A percentile compares a stretch with the other conserved stretches of the same genome.
Conservation (phyloP, 1,284 basidiomycete genomes). For the Cutaneotrichosporon cutaneum region DNA sequence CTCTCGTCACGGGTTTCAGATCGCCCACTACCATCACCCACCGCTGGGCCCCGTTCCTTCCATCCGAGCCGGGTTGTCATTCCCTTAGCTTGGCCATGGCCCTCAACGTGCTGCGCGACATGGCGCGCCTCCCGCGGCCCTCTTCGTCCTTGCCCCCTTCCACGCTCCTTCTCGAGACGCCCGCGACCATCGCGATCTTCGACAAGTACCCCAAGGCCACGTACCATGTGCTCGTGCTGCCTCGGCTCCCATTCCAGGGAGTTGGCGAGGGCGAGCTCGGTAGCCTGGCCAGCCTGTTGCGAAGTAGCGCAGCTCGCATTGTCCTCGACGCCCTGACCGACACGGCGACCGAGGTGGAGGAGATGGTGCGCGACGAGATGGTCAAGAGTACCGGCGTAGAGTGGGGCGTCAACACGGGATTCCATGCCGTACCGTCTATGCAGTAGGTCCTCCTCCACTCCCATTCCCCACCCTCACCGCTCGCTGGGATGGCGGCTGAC, state of each 20-base stretch:
- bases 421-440: conserved; percentile 74
- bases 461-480: too few relatives aligned
- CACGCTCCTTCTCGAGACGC: conserved; percentile 63
- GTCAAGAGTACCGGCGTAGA: conserved; percentile 67
- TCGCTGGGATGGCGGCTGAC: too few relatives aligned
- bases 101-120: conserved; percentile 62
- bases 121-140: conserved; percentile 61
- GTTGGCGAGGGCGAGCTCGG: conserved; percentile 54
- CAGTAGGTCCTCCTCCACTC: conserved; percentile 45
- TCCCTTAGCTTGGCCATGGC: not conserved
- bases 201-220: conserved; percentile 81
- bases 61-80: too few relatives aligned
- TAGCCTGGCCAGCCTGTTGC: conserved; percentile 64
- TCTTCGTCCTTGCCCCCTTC: conserved; percentile 59
- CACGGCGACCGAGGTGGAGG: conserved; percentile 60
- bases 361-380: conserved; percentile 79
- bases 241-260: conserved; percentile 56
- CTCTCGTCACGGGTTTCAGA: too few relatives aligned
- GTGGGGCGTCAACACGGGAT: conserved; percentile 79
- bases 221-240: conserved; percentile 79
- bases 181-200: conserved; percentile 69
- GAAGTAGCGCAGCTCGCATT: conserved; percentile 39
- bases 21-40: not conserved
- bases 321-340: conserved; percentile 62
- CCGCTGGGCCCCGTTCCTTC: not conserved